Evolutionary conservation across 164 flowering plant species (phyloP).

Genomic region (Saururus chinensis): DNA sequence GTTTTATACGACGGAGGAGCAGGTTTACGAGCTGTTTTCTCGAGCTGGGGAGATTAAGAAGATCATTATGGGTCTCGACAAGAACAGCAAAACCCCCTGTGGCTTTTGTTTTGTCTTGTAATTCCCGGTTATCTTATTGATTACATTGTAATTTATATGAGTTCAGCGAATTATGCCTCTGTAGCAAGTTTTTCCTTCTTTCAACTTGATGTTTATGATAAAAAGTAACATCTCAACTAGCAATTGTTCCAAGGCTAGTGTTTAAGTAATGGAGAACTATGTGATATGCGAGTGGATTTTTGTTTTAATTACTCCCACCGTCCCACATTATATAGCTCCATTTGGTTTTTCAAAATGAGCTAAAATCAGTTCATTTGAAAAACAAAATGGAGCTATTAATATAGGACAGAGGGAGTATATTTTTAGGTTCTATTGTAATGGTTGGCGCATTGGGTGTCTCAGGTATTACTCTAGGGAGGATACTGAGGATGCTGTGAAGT

Average conservation of each 20-base stretch:
- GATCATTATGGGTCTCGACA: conserved; percentile 95
- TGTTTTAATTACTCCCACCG: no score
- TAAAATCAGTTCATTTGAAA: no score
- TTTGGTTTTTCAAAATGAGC: no score
- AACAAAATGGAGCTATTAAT: no score
- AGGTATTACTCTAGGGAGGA: conserved; percentile 94
- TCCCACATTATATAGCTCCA: no score
- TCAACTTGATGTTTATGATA: not conserved
- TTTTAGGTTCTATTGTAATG: no score
- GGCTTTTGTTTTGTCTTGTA: conserved; percentile 95
- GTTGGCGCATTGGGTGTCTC: conserved; percentile 3
- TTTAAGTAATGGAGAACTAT: no score
- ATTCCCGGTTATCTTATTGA: conserved; percentile 9
- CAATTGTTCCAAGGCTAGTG: no score
- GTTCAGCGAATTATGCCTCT: not conserved
- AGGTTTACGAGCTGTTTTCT: conserved; percentile 83
- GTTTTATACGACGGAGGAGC: conserved; percentile 95
- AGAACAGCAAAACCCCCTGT: conserved; percentile 92
- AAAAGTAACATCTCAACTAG: no score
- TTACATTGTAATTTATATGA: not conserved
- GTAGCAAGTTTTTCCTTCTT: no score
- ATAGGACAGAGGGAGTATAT: no score
- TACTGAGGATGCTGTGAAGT: conserved; percentile 87
- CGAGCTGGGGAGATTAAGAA: conserved; percentile 94
- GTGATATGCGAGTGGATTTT: no score